Base-by-base conservation (phyloP, 176 grass and related monocot species). In the Alloteropsis semialata region DNA sequence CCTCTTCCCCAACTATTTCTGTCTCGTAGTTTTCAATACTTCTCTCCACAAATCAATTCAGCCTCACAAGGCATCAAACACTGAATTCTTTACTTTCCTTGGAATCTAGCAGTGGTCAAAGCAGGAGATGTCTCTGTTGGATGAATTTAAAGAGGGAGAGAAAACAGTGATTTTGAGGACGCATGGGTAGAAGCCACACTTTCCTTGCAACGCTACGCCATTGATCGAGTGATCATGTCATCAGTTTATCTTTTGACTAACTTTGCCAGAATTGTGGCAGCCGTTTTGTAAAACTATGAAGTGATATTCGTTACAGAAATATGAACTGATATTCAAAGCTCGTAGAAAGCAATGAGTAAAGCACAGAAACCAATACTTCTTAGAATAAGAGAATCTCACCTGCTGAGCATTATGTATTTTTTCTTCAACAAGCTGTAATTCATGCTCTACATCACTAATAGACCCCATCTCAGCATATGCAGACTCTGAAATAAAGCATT, bases 351-450 rank as follows among this genome's bases (percentile, higher is more conserved):
- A 1, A 70, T 21, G 4, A 54, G 48, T 75, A 48, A 43, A 87
- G 42, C 34, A 60, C 34, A 61, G 24, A 43, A 30, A 56, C 19
- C 50, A 76, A 29, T 82, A 73, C n/a, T 28, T 45, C 19, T 14
- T n/a, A 55, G 34, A 41, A 64, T 78, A 78, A 13, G 74, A 84
- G 55, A 69, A 76, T 36, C 84, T 45, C 59, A 98, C 95, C 86
- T 92, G 81, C 75, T 98, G 75, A 63, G 90, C 79, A 36, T 66
- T 58, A 53, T 65, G 86, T 72, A 98, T 53, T 73, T 89, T 91
- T 37, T 89, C 88, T 87, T 91, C 87, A 48, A 73, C 84, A 59
- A 45, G 21, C 65, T 69, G 84, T 75, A 98, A 64, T 81, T 98
- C 88, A 76, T 30, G 49, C 49, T 95, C 92, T 24, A 77, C 82